Base-by-base conservation (phyloP, 2,329 filamentous ascomycete species). In the Verticillium isaacii region DNA sequence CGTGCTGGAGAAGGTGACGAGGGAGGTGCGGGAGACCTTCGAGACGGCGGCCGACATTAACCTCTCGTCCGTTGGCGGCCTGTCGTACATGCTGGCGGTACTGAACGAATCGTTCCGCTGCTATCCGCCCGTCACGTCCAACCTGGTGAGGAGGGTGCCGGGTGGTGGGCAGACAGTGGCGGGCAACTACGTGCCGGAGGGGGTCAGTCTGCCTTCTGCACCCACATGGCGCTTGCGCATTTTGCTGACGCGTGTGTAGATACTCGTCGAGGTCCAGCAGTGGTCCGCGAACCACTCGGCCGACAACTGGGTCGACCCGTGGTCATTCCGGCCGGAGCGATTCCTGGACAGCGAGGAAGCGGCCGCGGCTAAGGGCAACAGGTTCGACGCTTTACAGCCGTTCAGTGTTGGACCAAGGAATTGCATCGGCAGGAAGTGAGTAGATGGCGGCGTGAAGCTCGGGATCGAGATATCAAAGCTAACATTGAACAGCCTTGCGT, bases 341-440 rank as follows among this genome's bases (percentile, higher is more conserved):
- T 85, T 79, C 61, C 56, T 63, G 5, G 57, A 62, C 57, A 61
- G 55, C n/a, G 59, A 34, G n/a, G 54, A 5, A 29, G 59, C 17
- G 50, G 59, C 29, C 57, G 57, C 59, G 41, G 25, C 59, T 2
- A n/a, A 34, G 2, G 41, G 65, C n/a, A 82, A 85, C 64, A 75
- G 73, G 37, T 71, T 72, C 54, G 75, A 77, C 0, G 76, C 74
- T 1, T 72, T 80, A 57, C 78, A 83, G 68, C 78, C 82, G 1
- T 83, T 85, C 62, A 76, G 76, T 2, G 59, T 79, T 2, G 81
- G 82, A 0, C 77, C 82, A 6, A 71, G 82, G 2, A 81, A 82
- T 56, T 84, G 82, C 62, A 73, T 84, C 29, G 82, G 82, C 2
- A 73, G 73, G 63, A 82, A 82, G 78, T 80, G 70, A 69, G 78